phyloP scores from a whole-genome alignment of 495 filamentous ascomycete genomes.

The Penicillium alfredii region DNA sequence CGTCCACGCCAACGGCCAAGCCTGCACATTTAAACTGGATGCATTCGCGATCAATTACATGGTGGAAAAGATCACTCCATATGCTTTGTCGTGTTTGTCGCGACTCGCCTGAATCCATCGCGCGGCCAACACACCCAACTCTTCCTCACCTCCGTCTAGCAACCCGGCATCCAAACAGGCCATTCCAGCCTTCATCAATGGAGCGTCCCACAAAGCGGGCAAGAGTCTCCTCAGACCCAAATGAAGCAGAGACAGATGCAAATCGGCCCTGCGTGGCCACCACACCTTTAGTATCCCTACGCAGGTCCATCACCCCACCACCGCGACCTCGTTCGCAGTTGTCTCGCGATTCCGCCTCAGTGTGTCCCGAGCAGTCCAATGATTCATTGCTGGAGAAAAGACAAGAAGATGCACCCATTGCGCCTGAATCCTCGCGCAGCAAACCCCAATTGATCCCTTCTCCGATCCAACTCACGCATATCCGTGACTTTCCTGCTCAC shows the following conservation, averaged over 20 bases:
- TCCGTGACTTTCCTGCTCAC: constrained; percentile 55
- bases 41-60: too few relatives aligned
- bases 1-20: too few relatives aligned
- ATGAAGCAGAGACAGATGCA: not conserved
- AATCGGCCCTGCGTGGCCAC: not conserved
- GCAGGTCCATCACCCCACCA: constrained; percentile 33
- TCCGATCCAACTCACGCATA: constrained; percentile 68
- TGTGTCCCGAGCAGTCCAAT: constrained; percentile 4
- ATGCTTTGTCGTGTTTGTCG: too few relatives aligned
- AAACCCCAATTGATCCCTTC: constrained; percentile 52
- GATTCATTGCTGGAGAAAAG: too few relatives aligned
- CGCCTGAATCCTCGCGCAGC: too few relatives aligned
- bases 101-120: too few relatives aligned
- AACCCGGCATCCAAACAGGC: not conserved
- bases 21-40: too few relatives aligned
- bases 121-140: too few relatives aligned
- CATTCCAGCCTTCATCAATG: not conserved
- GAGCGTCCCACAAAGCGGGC: constrained; percentile 15
- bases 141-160: not conserved
- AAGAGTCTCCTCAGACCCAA: constrained; percentile 6
- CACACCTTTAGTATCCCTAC: constrained; percentile 26
- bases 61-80: too few relatives aligned
- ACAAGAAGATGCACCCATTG: too few relatives aligned
- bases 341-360: not conserved
- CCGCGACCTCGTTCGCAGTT: constrained; percentile 8